These are phyloP conservation scores for Fraxinus nigra DNA, from an alignment of 305 asterid genomes.

Conservation along the genomic window DNA sequence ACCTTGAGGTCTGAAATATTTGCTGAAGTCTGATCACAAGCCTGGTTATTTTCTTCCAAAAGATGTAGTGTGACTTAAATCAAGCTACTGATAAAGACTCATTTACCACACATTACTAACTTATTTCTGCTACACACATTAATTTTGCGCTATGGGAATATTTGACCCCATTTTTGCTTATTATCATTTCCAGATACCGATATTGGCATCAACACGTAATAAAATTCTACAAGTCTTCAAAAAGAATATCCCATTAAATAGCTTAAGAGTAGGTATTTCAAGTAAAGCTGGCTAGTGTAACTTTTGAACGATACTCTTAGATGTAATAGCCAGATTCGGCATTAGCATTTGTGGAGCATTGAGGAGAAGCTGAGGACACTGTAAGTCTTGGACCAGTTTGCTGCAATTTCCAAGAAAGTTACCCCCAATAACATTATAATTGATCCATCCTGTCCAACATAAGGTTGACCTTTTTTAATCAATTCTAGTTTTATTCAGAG, in stretches of 20 bases:
- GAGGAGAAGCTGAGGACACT: not conserved
- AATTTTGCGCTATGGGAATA: not conserved
- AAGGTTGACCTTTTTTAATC: not conserved
- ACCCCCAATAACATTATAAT: not conserved
- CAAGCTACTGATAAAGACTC: not conserved
- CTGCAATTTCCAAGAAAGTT: not conserved
- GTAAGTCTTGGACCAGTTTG: not conserved
- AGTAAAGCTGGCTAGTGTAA: not conserved
- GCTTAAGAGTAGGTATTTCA: not conserved
- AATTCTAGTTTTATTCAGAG: not conserved
- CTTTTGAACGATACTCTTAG: not conserved
- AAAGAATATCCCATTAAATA: not conserved
- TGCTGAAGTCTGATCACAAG: not conserved
- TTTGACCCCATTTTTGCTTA: not conserved
- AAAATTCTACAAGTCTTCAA: not conserved
- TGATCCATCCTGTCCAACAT: not conserved
- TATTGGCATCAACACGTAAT: not conserved
- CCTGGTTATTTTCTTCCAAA: constrained; percentile 2
- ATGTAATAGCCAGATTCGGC: not conserved
- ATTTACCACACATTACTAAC: not conserved
- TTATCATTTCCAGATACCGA: not conserved
- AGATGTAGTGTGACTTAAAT: not conserved
- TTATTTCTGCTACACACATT: not conserved
- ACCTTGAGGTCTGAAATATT: not conserved
- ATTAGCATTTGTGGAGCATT: not conserved